Base-by-base conservation (phyloP, 2,329 filamentous ascomycete species). In the Tricladium varicosporioides region DNA sequence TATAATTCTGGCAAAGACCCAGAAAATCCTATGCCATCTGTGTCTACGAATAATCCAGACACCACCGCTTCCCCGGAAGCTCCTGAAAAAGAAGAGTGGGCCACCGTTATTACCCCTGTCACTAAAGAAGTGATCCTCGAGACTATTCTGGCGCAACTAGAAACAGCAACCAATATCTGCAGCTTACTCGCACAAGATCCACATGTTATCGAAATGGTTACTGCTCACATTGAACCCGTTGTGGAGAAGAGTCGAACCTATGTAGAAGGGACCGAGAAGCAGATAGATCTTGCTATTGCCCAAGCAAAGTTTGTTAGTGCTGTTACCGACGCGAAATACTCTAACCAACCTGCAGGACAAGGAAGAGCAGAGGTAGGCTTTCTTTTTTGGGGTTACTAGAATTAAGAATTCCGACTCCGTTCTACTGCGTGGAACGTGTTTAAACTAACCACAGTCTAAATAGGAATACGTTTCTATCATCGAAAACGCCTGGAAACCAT, bases 91-190 rank as follows among this genome's bases (percentile, higher is more conserved):
- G 84, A 85, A 58, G 80, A 86, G 64, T 88, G 84, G 80, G 86
- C 84, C 15, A 81, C 78, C 2, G 78, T 91, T n/a, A 77, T 87
- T 53, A 85, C 87, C 61, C 83, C 86, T 0, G 75, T 89, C 22
- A 87, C 85, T 1, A 79, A 82, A 22, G 77, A 79, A 48, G 83
- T 84, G 1, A 78, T 91, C 5, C 74, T 90, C 1, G 88, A 91
- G 59, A 90, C 86, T 0, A 78, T 85, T 13, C 76, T 88, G 32
- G 85, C 86, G 4, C 83, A 87, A 60, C 70, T 90, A 51, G 83
- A 74, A 63, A 80, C 73, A 48, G 78, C 77, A 67, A 82, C 74
- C 57, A 79, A 72, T 43, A 74, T 79, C 53, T 82, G 78, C 67
- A 76, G 76, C 60, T 69, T 82, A 22, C 51, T 49, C 48, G 43